phyloP scores from a whole-genome alignment of 2,329 filamentous ascomycete genomes.

The Neonectria neomacrospora region DNA sequence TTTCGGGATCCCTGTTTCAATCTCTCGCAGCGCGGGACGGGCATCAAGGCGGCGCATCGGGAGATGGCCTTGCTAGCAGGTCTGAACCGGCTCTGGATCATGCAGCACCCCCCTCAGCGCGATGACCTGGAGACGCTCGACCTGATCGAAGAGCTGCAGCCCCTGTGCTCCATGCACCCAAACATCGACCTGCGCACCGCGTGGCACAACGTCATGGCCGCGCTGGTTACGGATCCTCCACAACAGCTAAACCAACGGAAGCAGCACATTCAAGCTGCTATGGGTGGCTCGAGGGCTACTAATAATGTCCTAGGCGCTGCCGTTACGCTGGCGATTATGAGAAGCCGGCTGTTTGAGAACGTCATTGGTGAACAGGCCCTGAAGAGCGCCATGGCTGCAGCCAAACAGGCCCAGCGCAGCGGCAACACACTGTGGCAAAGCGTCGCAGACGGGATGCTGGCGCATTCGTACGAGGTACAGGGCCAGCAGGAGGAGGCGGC shows the following conservation, averaged over 20 bases:
- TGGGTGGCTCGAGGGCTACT: conserved; percentile 75
- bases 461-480: conserved; percentile 78
- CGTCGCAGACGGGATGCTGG: conserved; percentile 82
- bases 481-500: conserved; percentile 65
- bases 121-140: conserved; percentile 68
- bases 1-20: conserved; percentile 72
- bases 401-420: conserved; percentile 74
- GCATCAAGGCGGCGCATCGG: conserved; percentile 63
- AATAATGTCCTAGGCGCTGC: conserved; percentile 84
- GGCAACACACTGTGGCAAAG: conserved; percentile 82
- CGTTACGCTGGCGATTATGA: conserved; percentile 87
- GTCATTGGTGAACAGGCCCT: conserved; percentile 84
- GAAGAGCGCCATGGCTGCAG: conserved; percentile 78
- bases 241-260: conserved; percentile 81
- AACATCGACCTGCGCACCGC: conserved; percentile 82
- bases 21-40: conserved; percentile 50
- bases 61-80: conserved; percentile 74
- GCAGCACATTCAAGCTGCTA: conserved; percentile 77
- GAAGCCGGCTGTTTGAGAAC: conserved; percentile 81
- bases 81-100: conserved; percentile 78
- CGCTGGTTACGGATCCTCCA: conserved; percentile 69
- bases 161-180: conserved; percentile 74
- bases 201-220: conserved; percentile 79
- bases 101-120: conserved; percentile 69
- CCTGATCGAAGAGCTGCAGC: conserved; percentile 73